Base-by-base conservation (phyloP, 352 stramenopile genomes). In the Blastocystis sp. region DNA sequence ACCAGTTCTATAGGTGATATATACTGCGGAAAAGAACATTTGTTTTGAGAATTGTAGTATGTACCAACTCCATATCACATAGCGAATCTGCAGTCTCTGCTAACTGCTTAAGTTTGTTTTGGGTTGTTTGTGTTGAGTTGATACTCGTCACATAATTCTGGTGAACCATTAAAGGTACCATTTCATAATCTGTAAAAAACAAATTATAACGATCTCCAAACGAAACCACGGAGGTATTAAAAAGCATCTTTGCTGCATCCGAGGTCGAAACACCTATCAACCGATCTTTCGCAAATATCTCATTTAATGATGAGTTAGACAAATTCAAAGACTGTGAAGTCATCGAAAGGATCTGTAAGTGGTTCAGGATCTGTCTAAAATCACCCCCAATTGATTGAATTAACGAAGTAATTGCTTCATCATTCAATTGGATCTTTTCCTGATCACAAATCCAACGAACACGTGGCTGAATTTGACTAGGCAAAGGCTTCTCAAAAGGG, bases 111-210 rank as follows among this genome's bases (percentile, higher is more conserved):
- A 98, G 90, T 75, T 94, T 95, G 55, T 95, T 91, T 26, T 95
- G 92, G 0, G 92, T 93, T 4, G 47, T 92, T 92, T 20, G 89
- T 93, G 47, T 94, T 92, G 94, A 94, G 75, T 95, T 93, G 78
- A 93, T 95, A 73, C 94, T 91, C 45, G 95, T 94, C 90, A 95
- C 94, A 81, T 96, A 93, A 90, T 95, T 87, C 92, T 94, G 47
- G 78, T 90, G 93, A 90, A 99, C 91, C 91, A 99, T 95, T 39
- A 99, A 92, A 20, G 97, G 97, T 91, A 98, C 96, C 50, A 99
- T 92, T 91, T 97, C 95, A 91, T 99, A 99, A 92, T 99, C 97
- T 18, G 98, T 96, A 91, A 99, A 99, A 91, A 98, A 99, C 9
- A 96, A 95, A 91, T 99, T 95, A 78, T 95, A 98, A 7, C 96